Percentiles rank a stretch among this genome's conserved stretches.
These are phyloP conservation scores for Lasiodiplodia sp. DNA, from an alignment of 2,329 filamentous ascomycete genomes.

Conservation along the genomic window DNA sequence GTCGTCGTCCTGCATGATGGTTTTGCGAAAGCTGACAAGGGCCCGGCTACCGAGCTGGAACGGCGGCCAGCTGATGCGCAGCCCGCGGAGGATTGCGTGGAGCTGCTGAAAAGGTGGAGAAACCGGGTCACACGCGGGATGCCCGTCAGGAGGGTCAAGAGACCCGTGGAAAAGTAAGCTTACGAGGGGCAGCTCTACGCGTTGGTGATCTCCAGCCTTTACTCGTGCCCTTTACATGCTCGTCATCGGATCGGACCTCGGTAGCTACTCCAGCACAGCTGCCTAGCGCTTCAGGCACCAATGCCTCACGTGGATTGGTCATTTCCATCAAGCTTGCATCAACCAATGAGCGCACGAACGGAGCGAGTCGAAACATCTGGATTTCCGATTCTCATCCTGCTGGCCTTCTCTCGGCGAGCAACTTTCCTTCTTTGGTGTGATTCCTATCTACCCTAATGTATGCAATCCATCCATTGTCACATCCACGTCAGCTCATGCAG, in stretches of 20 bases:
- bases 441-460: constrained; percentile 7
- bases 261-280: not conserved
- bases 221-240: not conserved
- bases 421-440: not conserved
- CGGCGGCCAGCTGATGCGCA: constrained; percentile 8
- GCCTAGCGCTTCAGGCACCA: not conserved
- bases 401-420: not conserved
- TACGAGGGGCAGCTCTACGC: constrained; percentile 1
- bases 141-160: constrained; percentile 4
- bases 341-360: constrained; percentile 1
- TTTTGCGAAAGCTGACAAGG: constrained; percentile 11
- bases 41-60: constrained; percentile 8
- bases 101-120: constrained; percentile 15
- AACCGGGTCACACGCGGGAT: constrained; percentile 18
- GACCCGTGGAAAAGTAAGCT: constrained; percentile 16
- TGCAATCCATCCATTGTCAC: constrained; percentile 9
- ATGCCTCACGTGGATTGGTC: not conserved
- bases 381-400: constrained; percentile 13
- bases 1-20: constrained; percentile 20
- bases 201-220: not conserved
- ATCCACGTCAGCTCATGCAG: not conserved
- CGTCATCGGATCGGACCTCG: constrained; percentile 9
- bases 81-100: not conserved
- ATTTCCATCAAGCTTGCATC: not conserved
- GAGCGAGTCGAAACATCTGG: constrained; percentile 8